Base-by-base conservation (phyloP, 2,329 filamentous ascomycete genomes). In the Sporothrix brunneoviolacea region DNA sequence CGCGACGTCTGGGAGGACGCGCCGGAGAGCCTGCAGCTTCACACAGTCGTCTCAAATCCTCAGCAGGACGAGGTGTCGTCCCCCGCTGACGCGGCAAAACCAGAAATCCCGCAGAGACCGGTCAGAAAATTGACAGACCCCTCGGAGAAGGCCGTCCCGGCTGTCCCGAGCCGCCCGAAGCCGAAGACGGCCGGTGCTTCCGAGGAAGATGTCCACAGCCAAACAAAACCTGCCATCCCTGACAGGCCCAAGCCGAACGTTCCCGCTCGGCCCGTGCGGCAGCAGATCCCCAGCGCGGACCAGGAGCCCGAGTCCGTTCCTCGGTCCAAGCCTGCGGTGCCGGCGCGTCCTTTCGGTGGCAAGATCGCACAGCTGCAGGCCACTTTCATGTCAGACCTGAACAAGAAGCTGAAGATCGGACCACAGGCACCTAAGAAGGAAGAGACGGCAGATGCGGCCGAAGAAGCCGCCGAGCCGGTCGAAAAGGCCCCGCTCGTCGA, bases 1-100 rank as follows among this genome's bases (percentile, higher is more conserved):
- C 82, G 83, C 49, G 91, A 97, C 67, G 82, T 96, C 37, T 96
- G 91, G 91, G 91, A 97, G 69, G 91, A 97, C 65, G 83, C 80
- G 0, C 91, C 91, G 1, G 89, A 95, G 60, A 91, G 88, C 61
- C 78, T 87, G 51, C 77, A 86, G 56, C 77, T 94, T 18, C 82
- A 90, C 61, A 86, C 91, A 0, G 91, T 85, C 0, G 83, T 94
- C 44, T 74, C 67, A 37, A 73, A 65, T 21, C 78, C 70, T 24
- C 79, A 76, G 50, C 70, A 75, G 24, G 72, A 76, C 3, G 73
- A 76, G 55, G 68, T 66, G 21, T 65, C 63, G 24, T 67, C 70
- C 42, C 70, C 67, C 40, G 62, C 66, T 57, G 57, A 67, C 58
- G 54, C 62, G 60, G 58, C 68, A 53, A 85, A 84, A 63, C 86